Conservation (phyloP, 2,329 filamentous ascomycete species). For the Blastomyces parvus region DNA sequence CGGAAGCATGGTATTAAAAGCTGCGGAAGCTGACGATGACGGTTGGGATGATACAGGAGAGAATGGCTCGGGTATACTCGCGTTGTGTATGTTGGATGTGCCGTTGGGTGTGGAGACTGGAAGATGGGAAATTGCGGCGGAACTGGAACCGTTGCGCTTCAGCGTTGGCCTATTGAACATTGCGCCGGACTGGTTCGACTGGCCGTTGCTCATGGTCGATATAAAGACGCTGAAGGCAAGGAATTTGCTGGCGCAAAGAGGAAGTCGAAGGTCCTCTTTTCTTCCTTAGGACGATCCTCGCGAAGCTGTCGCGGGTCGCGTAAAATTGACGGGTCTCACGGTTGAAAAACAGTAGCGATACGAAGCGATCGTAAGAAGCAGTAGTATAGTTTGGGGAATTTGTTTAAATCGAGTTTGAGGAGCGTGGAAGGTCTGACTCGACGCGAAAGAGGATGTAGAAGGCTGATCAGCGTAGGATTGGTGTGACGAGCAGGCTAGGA, state of each 20-base stretch:
- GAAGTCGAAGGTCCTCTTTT: slow-evolving; percentile 3
- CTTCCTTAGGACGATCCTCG: slow-evolving; percentile 12
- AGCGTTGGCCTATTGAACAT: slow-evolving; percentile 10
- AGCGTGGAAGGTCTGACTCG: neutral
- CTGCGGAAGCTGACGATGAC: slow-evolving; percentile 25
- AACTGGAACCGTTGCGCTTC: slow-evolving; percentile 12
- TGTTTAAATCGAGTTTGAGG: neutral
- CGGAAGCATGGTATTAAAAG: slow-evolving; percentile 32
- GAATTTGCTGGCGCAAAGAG: neutral
- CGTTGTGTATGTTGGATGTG: slow-evolving; percentile 33
- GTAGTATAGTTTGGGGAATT: neutral
- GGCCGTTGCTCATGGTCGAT: slow-evolving; percentile 7
- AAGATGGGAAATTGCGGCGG: slow-evolving; percentile 11
- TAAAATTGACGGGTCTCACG: neutral
- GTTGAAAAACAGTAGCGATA: neutral
- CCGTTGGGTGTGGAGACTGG: slow-evolving; percentile 22
- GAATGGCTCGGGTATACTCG: slow-evolving; percentile 38
- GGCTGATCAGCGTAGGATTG: neutral
- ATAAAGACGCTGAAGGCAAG: neutral
- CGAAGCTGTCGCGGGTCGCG: slow-evolving; percentile 12
- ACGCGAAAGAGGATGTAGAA: neutral
- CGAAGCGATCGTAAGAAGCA: neutral
- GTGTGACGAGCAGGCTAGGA: slow-evolving; percentile 2
- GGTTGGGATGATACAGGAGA: slow-evolving; percentile 31
- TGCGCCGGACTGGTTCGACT: slow-evolving; percentile 11